These are phyloP conservation scores for Phialophora tarda DNA, from an alignment of 2,329 filamentous ascomycete genomes.

Conservation along the genomic window DNA sequence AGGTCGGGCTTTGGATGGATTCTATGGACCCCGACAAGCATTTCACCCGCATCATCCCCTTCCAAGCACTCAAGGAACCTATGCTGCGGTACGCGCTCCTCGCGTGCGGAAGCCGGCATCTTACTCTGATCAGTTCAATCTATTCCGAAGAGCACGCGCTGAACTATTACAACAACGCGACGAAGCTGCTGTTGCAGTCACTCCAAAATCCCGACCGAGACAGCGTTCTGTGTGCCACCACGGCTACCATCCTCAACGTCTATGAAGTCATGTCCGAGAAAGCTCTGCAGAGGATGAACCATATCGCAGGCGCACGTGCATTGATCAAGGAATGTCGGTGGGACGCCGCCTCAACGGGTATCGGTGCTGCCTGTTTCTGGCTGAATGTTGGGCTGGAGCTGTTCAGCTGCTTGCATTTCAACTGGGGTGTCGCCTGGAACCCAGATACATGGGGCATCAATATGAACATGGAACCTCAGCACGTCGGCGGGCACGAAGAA, in stretches of 20 bases:
- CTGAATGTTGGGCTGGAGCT: slow-evolving; percentile 89
- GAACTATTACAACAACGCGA: slow-evolving; percentile 85
- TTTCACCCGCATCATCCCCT: slow-evolving; percentile 84
- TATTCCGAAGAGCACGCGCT: slow-evolving; percentile 78
- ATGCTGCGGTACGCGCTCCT: slow-evolving; percentile 90
- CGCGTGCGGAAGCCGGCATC: slow-evolving; percentile 83
- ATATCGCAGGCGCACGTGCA: slow-evolving; percentile 82
- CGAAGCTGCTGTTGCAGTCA: slow-evolving; percentile 73
- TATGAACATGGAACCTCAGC: slow-evolving; percentile 68
- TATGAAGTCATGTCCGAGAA: slow-evolving; percentile 92
- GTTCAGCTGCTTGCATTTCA: slow-evolving; percentile 83
- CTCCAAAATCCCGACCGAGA: slow-evolving; percentile 85
- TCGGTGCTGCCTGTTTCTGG: slow-evolving; percentile 92
- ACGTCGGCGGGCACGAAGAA: slow-evolving; percentile 70
- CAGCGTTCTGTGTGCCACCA: slow-evolving; percentile 81
- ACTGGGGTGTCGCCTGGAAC: slow-evolving; percentile 86
- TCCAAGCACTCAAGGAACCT: slow-evolving; percentile 77
- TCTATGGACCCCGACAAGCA: slow-evolving; percentile 83
- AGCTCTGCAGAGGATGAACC: slow-evolving; percentile 80
- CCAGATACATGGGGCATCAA: slow-evolving; percentile 89
- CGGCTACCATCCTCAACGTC: slow-evolving; percentile 85
- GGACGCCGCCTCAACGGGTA: slow-evolving; percentile 77
- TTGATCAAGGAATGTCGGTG: slow-evolving; percentile 89
- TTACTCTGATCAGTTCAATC: slow-evolving; percentile 69
- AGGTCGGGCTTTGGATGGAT: slow-evolving; percentile 94